These are phyloP conservation scores for Lyophyllum decastes DNA, from an alignment of 768 basidiomycete species.

Conservation along the genomic window DNA sequence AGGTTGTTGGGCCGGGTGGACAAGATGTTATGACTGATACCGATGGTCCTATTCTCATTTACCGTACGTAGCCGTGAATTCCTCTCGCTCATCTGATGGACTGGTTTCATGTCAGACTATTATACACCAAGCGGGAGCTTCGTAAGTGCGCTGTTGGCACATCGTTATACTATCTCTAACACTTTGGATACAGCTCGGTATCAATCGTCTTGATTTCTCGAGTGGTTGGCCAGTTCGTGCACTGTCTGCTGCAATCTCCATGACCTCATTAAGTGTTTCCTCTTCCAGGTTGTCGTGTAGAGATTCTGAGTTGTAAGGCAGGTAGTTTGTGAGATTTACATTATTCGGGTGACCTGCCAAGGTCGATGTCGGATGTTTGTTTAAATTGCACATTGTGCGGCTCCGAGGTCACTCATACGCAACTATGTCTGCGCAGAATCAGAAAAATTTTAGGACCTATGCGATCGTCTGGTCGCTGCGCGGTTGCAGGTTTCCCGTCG, in stretches of 20 bases:
- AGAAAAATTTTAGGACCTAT: no score
- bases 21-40: slow-evolving; percentile 47
- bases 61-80: slow-evolving; percentile 37
- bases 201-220: slow-evolving; percentile 51
- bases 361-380: not conserved
- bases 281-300: slow-evolving; percentile 6
- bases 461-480: no score
- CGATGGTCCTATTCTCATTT: slow-evolving; percentile 50
- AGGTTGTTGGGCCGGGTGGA: slow-evolving; percentile 58
- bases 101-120: slow-evolving; percentile 36
- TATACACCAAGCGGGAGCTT: slow-evolving; percentile 47
- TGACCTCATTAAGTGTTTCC: not conserved
- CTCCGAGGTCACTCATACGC: no score
- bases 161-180: not conserved
- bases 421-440: no score
- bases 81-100: not conserved
- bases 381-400: not conserved
- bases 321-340: not conserved
- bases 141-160: slow-evolving; percentile 26
- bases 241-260: not conserved
- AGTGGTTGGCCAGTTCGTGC: slow-evolving; percentile 48
- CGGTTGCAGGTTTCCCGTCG: no score
- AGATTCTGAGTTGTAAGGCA: not conserved
- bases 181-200: slow-evolving; percentile 34
- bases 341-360: not conserved